A percentile compares a stretch with the other conserved stretches of the same genome.
phyloP scores from a whole-genome alignment of 108 stramenopile genomes.

The Cylindrotheca fusiformis region DNA sequence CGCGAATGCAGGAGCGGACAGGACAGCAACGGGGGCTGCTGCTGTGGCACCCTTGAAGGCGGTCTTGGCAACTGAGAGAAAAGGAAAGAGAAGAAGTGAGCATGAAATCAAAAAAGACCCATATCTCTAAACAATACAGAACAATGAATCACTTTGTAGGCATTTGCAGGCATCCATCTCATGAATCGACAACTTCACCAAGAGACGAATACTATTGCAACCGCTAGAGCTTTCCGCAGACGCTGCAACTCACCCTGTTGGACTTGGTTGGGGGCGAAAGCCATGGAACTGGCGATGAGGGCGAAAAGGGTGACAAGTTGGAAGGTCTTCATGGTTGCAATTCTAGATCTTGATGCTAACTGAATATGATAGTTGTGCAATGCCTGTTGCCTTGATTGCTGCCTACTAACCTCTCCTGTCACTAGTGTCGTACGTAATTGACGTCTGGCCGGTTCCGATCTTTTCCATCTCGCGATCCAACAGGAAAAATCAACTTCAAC shows the following conservation, averaged over 20 bases:
- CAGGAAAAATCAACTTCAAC: no score
- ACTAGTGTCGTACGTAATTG: constrained; percentile 10
- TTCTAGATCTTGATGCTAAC: not conserved
- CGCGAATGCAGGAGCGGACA: constrained; percentile 80
- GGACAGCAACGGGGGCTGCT: constrained; percentile 62
- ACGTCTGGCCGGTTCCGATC: constrained; percentile 17
- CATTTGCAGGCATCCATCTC: no score
- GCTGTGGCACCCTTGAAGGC: constrained; percentile 64
- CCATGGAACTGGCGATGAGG: constrained; percentile 74
- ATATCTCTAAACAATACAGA: not conserved
- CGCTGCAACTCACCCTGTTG: constrained; percentile 73
- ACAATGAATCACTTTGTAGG: no score
- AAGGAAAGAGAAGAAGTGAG: constrained; percentile 6
- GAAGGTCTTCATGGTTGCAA: constrained; percentile 77
- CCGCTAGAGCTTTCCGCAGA: no score
- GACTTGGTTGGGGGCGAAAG: constrained; percentile 73
- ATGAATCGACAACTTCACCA: no score
- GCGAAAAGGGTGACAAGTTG: constrained; percentile 74
- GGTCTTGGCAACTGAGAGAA: constrained; percentile 49
- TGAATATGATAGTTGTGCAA: not conserved
- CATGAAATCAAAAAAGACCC: not conserved
- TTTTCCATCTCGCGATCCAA: constrained; percentile 27
- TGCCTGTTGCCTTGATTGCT: no score
- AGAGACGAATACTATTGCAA: no score
- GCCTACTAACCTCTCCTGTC: no score